Conservation (phyloP, 2,329 filamentous ascomycete species). For the Aureobasidium sp. region DNA sequence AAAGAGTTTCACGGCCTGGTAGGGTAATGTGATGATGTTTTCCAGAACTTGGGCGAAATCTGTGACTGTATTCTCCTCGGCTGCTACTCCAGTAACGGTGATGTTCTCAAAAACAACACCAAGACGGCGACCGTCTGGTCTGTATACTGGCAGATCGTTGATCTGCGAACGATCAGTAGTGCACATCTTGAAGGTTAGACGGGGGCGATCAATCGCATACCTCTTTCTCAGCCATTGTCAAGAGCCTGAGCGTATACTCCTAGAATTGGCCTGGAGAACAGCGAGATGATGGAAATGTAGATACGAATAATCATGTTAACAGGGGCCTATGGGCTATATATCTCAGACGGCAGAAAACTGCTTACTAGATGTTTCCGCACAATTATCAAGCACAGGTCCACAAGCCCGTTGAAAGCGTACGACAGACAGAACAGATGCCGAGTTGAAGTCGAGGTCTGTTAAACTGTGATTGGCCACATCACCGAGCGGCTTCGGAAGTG, state of each 20-base stretch:
- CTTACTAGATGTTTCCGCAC: constrained; percentile 2
- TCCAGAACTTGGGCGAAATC: constrained; percentile 12
- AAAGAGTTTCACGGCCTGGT: constrained; percentile 2
- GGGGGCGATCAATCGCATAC: background rate
- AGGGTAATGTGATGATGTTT: constrained; percentile 10
- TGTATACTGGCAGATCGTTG: constrained; percentile 9
- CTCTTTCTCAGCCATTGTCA: constrained; percentile 13
- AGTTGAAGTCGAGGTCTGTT: background rate
- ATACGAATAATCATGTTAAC: background rate
- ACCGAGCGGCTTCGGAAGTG: background rate
- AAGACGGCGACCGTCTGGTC: constrained; percentile 12
- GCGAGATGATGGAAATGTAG: background rate
- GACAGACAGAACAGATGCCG: background rate
- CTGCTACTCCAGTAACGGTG: constrained; percentile 7
- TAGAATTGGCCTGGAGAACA: background rate
- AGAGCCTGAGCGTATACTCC: background rate
- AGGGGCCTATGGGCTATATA: background rate
- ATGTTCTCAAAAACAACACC: constrained; percentile 14
- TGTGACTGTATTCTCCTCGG: constrained; percentile 12
- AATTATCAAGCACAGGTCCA: constrained; percentile 10
- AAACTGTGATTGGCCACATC: background rate
- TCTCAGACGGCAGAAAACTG: background rate
- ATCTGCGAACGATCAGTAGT: background rate
- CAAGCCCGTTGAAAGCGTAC: background rate
- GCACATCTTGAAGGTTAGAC: background rate